Evolutionary conservation across 2,329 filamentous ascomycete genomes (phyloP), one percentile per base, ranked within the genome.

Genomic region (Didymella exigua): DNA sequence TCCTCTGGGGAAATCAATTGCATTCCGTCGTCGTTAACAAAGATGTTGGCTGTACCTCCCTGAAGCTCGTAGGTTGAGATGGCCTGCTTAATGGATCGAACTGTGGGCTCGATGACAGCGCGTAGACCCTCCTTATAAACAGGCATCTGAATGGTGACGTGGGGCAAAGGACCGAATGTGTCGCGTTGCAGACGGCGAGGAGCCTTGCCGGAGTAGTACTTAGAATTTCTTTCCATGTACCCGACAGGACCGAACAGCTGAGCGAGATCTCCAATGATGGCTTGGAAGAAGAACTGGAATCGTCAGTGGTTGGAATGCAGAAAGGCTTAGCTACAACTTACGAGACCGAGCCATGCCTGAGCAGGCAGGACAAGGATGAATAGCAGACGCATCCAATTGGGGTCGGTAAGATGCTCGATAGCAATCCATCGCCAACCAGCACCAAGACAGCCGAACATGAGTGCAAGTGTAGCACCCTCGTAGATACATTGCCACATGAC

Each of bases 61-160:
- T 78, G 74, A 64, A 81, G 75, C 56, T 81, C 79, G 58, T 81
- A 81, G 10, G 78, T 81, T 1, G 78, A 79, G 14, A 81, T 81
- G 24, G 79, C 79, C 67, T 90, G 87, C 76, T 91, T 91, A 75
- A 93, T 83, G 2, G 89, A 92, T 67, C 86, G 86, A 66, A 93
- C 84, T 0, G 90, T 93, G 7, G 90, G 90, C 18, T 82, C 83
- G 66, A 93, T 92, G 73, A 96, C 91, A 58, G 81, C 85, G 30
- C 78, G 78, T 2, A 96, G 81, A 61, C 90, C 90, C 73, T 96
- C 91, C 74, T 93, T 95, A 79, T 95, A 96, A 0, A 96, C 89
- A 4, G 91, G 91, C 72, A 90, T 93, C 70, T 96, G 91, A 36
- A 96, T 89, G 3, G 78, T 81, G 60, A 91, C 81, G 68, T 91